These are phyloP conservation scores for Colletotrichum graminicola DNA, from an alignment of 2,329 filamentous ascomycete genomes.

Conservation along the genomic window DNA sequence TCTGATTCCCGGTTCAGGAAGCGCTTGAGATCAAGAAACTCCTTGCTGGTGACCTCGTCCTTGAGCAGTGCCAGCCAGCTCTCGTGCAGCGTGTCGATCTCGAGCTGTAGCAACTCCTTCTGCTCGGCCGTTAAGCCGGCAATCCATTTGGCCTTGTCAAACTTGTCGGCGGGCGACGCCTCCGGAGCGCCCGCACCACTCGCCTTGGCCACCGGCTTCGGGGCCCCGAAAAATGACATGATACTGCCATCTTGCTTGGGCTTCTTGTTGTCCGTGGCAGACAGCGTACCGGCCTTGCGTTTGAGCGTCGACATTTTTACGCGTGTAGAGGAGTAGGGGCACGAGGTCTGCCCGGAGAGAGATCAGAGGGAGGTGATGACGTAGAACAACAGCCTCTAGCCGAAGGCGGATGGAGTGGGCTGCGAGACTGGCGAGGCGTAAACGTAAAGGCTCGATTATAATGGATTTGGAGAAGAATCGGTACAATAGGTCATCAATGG, in stretches of 20 bases:
- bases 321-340: not conserved
- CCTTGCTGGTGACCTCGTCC: slow-evolving; percentile 81
- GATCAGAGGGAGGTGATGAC: slow-evolving; percentile 7
- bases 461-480: not conserved
- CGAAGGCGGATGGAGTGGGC: slow-evolving; percentile 1
- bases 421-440: slow-evolving; percentile 1
- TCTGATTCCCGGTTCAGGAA: slow-evolving; percentile 85
- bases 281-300: slow-evolving; percentile 69
- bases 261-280: slow-evolving; percentile 73
- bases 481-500: slow-evolving; percentile 14
- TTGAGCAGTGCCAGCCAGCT: slow-evolving; percentile 93
- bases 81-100: slow-evolving; percentile 92
- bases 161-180: slow-evolving; percentile 63
- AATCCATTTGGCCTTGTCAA: slow-evolving; percentile 94
- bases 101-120: slow-evolving; percentile 82
- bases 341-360: not conserved
- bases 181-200: slow-evolving; percentile 44
- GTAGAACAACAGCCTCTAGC: slow-evolving; percentile 13
- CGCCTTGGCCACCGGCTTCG: slow-evolving; percentile 62
- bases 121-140: slow-evolving; percentile 83
- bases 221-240: slow-evolving; percentile 86
- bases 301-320: slow-evolving; percentile 69
- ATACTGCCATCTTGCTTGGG: slow-evolving; percentile 82
- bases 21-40: slow-evolving; percentile 88
- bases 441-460: slow-evolving; percentile 18